Percentiles rank a stretch among this genome's conserved stretches.
phyloP scores from a whole-genome alignment of 257 asterid species.

The Cinchona pubescens region DNA sequence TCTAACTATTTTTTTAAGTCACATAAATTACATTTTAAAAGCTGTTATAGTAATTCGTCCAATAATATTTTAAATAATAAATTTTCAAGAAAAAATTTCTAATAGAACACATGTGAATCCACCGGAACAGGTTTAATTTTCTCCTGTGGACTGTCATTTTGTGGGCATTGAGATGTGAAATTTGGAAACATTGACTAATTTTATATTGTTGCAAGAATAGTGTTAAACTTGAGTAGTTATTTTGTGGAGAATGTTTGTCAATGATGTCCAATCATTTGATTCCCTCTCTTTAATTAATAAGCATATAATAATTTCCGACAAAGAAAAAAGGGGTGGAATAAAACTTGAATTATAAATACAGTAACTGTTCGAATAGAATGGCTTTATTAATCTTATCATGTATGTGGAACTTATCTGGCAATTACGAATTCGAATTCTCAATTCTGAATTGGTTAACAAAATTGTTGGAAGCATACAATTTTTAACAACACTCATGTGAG shows the following conservation, averaged over 20 bases:
- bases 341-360: not conserved
- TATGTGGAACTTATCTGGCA: slow-evolving; percentile 14
- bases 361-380: not conserved
- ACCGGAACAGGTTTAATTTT: not conserved
- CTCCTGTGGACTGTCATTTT: too few relatives aligned
- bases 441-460: not conserved
- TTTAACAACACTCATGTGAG: not conserved
- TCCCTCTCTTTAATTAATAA: not conserved
- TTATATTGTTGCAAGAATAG: not conserved
- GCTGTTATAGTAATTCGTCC: too few relatives aligned
- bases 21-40: too few relatives aligned
- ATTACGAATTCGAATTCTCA: not conserved
- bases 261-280: slow-evolving; percentile 26
- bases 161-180: not conserved
- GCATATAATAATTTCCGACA: slow-evolving; percentile 1
- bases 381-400: slow-evolving; percentile 1
- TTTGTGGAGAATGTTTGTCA: not conserved
- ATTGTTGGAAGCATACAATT: not conserved
- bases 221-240: not conserved
- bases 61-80: too few relatives aligned
- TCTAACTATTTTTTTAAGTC: too few relatives aligned
- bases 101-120: not conserved
- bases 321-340: not conserved
- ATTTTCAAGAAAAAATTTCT: not conserved
- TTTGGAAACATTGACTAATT: not conserved